These are phyloP conservation scores for Aspergillus ibericus DNA, from an alignment of 2,329 filamentous ascomycete genomes.

Conservation along the genomic window DNA sequence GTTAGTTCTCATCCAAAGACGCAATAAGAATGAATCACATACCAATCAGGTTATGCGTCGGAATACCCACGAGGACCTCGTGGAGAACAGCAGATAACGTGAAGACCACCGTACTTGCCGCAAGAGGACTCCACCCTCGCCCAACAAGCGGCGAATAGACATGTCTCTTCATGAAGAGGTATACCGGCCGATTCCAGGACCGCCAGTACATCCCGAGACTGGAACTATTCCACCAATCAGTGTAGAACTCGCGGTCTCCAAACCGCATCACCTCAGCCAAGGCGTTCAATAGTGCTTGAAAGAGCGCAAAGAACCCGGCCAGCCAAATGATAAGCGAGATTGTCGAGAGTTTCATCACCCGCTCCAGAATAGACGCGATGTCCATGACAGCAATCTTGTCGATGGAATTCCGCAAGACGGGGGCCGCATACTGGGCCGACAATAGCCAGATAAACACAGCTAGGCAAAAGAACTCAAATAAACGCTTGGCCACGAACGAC, in stretches of 20 bases:
- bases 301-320: conserved; percentile 93
- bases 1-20: conserved; percentile 10
- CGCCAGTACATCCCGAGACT: conserved; percentile 89
- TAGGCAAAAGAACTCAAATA: conserved; percentile 74
- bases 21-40: conserved; percentile 28
- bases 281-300: conserved; percentile 89
- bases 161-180: conserved; percentile 93
- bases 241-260: conserved; percentile 91
- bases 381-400: conserved; percentile 82
- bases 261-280: conserved; percentile 87
- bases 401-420: conserved; percentile 84
- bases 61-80: conserved; percentile 87
- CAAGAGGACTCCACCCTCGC: conserved; percentile 70
- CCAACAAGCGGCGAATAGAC: conserved; percentile 86
- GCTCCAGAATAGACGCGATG: conserved; percentile 77
- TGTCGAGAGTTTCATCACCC: conserved; percentile 90
- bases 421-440: conserved; percentile 90
- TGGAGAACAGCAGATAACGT: conserved; percentile 84
- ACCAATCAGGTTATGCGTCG: conserved; percentile 92
- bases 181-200: conserved; percentile 96
- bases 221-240: conserved; percentile 96
- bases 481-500: conserved; percentile 80
- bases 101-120: conserved; percentile 81
- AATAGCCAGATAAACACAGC: conserved; percentile 93
- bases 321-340: conserved; percentile 97